Base-by-base conservation (phyloP, 352 stramenopile species). In the Elongisporangium senticosum region DNA sequence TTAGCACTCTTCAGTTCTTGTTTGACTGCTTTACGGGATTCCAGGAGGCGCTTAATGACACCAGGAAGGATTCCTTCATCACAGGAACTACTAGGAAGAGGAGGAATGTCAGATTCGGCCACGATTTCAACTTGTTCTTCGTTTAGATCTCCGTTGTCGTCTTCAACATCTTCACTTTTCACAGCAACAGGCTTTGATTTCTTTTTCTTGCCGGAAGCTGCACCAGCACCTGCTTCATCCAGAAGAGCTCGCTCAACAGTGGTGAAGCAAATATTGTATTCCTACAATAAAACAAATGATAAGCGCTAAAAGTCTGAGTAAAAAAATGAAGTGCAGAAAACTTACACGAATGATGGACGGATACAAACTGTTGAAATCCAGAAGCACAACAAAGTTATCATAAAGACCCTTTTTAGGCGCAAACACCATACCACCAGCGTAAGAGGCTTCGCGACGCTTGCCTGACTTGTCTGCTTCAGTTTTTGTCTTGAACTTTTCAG, bases 361-460 rank as follows among this genome's bases (percentile, higher is more conserved):
- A 74, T 99, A 99, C 62, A 99, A 83, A 86, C 93, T 99, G 84
- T 99, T 99, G 78, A 99, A 99, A 90, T 99, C 98, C 43, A 99
- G 72, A 50, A 99, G 75, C 54, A 99, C 86, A 58, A 99, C 98
- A 71, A 98, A 99, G 53, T 98, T 98, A 81, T 99, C 98, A 77
- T 99, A 99, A 1, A 99, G 78, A 24, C 97, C 97, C 67, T 98
- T 98, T 81, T 99, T 99, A 2, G 98, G 98, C 49, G 99, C 97
- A 68, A 99, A 94, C 33, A 99, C 97, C 69, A 99, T 95, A 69
- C 98, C 98, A 74, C 97, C 98, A 21, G 89, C 90, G 72, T 99
- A 99, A n/a, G 96, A 97, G 6, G 96, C 90, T 58, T 95, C 83
- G 53, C 83, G 74, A 8, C 72, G 69, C 51, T 82, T 84, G 37